Evolutionary conservation across 768 basidiomycete genomes (phyloP), one percentile per base, ranked within the genome.

Genomic region (Boletus speciosus): DNA sequence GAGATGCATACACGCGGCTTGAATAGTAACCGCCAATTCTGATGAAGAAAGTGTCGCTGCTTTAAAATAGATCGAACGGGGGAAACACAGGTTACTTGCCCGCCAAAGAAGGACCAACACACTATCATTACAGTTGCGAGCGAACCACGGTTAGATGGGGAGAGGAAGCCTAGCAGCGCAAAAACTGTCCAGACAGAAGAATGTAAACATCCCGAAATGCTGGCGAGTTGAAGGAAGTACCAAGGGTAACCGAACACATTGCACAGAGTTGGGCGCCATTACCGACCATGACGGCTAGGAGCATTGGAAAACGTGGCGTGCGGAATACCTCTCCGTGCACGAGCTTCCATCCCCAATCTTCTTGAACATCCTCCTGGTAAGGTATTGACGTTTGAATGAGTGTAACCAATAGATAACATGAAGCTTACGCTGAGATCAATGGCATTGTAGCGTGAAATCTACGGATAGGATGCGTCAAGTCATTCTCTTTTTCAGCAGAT

Each of bases 321-420:
- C 96, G 83, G 78, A 98, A 98, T 16, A 98, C 91, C 71, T 98
- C 96, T 21, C 93, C 94, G 61, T 97, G 93, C 23, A 98, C 85
- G 16, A 98, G 81, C 66, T 98, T 98, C 96, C 96, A 98, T 2
- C 96, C 96, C 82, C 88, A 96, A 62, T 98, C 96, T 74, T 98
- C 96, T 71, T 95, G 93, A 3, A 97, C 90, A 63, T 96, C 93
- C 65, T 96, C 93, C 90, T 93, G 59, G 27, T 34, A 52, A 32
- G 32, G 25, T 2, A 35, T 32, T 8, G 12, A 54, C 19, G 44
- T 54, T 34, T 23, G 40, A 46, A 52, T 19, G 47, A 38, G 23
- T 29, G 50, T 31, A 29, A 19, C 12, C 27, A 25, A 58, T 36
- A 29, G 12, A 39, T 1, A 34, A 41, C 19, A 19, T n/a, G 37